Conservation (phyloP, 1,284 basidiomycete species). For the Ustilago vetiveriae region DNA sequence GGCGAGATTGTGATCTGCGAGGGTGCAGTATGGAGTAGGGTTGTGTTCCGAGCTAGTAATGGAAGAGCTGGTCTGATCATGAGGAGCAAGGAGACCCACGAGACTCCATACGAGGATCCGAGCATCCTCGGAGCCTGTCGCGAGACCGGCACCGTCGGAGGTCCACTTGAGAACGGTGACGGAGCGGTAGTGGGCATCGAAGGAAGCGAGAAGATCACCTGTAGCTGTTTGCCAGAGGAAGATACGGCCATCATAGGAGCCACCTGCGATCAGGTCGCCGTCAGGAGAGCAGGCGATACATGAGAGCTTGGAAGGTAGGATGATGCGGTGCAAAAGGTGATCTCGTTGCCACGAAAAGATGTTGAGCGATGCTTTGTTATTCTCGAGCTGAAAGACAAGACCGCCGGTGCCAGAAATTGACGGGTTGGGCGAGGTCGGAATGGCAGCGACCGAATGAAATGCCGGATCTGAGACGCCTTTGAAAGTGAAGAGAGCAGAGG, state of each 20-base stretch:
- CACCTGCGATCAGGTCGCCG: slow-evolving; percentile 84
- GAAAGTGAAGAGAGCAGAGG: slow-evolving; percentile 53
- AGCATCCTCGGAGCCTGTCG: slow-evolving; percentile 90
- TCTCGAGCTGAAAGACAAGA: slow-evolving; percentile 78
- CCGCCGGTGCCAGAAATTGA: slow-evolving; percentile 77
- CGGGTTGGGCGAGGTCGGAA: slow-evolving; percentile 65
- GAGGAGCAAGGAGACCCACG: slow-evolving; percentile 74
- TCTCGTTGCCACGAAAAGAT: slow-evolving; percentile 83
- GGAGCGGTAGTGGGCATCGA: slow-evolving; percentile 94
- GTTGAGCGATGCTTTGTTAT: slow-evolving; percentile 81
- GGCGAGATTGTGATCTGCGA: slow-evolving; percentile 90
- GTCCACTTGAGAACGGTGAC: slow-evolving; percentile 85
- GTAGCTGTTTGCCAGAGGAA: slow-evolving; percentile 96
- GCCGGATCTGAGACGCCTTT: slow-evolving; percentile 52
- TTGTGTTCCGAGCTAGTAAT: slow-evolving; percentile 54
- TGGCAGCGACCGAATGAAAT: slow-evolving; percentile 36
- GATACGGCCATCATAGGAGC: slow-evolving; percentile 85
- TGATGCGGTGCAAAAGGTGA: slow-evolving; percentile 76
- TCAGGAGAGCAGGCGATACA: slow-evolving; percentile 79
- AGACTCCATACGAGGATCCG: slow-evolving; percentile 88
- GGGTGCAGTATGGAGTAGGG: slow-evolving; percentile 79
- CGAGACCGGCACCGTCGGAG: slow-evolving; percentile 78
- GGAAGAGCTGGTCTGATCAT: slow-evolving; percentile 44
- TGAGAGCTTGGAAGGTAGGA: slow-evolving; percentile 86
- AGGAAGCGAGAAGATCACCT: slow-evolving; percentile 85